phyloP scores from a whole-genome alignment of 1,139 yeast species.

The Hemisphaericaspora subhashii region DNA sequence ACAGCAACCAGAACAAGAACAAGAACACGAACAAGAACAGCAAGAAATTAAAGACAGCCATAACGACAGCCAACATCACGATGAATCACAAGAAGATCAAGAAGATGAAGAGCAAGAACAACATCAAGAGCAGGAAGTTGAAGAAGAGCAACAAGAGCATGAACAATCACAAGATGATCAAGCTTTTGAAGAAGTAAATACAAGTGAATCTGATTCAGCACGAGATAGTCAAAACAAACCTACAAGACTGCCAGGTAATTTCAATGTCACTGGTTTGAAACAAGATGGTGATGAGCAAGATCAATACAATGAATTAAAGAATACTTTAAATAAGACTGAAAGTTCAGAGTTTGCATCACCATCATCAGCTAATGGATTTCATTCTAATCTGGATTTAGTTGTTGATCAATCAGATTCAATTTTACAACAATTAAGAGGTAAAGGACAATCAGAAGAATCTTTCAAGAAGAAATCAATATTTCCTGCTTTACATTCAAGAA shows the following conservation, averaged over 20 bases:
- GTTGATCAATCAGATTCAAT: background rate
- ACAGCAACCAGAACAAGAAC: background rate
- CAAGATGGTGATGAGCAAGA: constrained; percentile 22
- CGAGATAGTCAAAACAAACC: constrained; percentile 9
- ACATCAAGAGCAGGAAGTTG: constrained; percentile 1
- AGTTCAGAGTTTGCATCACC: constrained; percentile 8
- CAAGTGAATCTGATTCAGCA: constrained; percentile 1
- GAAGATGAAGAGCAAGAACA: constrained; percentile 5
- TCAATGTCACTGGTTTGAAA: constrained; percentile 55
- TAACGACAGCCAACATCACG: constrained; percentile 1
- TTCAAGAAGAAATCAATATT: background rate
- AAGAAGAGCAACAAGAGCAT: constrained; percentile 4
- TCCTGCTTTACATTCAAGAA: constrained; percentile 2
- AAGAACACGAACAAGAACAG: constrained; percentile 1
- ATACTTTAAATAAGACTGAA: constrained; percentile 8
- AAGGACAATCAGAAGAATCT: background rate
- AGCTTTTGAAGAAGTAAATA: too few relatives aligned
- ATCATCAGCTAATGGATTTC: background rate
- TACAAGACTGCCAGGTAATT: constrained; percentile 65
- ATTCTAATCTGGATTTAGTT: background rate
- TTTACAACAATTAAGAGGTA: background rate
- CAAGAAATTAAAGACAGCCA: background rate
- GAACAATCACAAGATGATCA: constrained; percentile 4
- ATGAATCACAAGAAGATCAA: background rate
- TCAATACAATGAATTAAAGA: constrained; percentile 10